Evolutionary conservation across 768 basidiomycete genomes (phyloP).

Genomic region (Dentipellis fragilis): DNA sequence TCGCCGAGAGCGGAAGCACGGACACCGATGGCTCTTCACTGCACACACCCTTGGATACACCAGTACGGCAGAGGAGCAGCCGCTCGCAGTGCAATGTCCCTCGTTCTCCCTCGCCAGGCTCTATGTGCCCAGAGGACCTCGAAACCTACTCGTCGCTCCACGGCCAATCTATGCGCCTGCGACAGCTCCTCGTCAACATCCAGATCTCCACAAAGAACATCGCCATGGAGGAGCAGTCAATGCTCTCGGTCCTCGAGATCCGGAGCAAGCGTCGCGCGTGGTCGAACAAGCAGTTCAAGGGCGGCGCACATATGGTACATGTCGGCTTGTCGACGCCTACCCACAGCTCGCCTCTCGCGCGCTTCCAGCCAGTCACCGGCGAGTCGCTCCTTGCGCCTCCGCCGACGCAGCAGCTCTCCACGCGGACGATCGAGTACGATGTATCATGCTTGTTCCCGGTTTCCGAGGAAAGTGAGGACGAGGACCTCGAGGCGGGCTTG

Average conservation of each 20-base stretch:
- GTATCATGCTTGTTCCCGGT: constrained; percentile 20
- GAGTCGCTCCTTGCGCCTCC: background rate
- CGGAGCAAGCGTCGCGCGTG: constrained; percentile 57
- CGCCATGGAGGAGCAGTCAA: constrained; percentile 24
- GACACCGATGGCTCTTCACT: constrained; percentile 41
- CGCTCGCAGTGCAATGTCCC: constrained; percentile 15
- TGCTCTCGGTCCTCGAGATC: constrained; percentile 36
- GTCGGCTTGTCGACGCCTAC: constrained; percentile 41
- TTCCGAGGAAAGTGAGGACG: constrained; percentile 22
- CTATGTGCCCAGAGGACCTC: constrained; percentile 11
- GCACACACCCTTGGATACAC: constrained; percentile 28
- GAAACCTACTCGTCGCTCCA: constrained; percentile 21
- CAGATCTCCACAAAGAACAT: constrained; percentile 29
- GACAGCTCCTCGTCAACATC: constrained; percentile 29
- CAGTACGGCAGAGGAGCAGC: constrained; percentile 13
- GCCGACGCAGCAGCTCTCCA: background rate
- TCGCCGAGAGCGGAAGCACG: constrained; percentile 16
- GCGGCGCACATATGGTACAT: constrained; percentile 23
- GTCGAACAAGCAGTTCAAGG: constrained; percentile 41
- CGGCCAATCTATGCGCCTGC: constrained; percentile 19
- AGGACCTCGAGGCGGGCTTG: constrained; percentile 8
- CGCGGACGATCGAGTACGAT: constrained; percentile 16
- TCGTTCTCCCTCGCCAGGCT: constrained; percentile 10
- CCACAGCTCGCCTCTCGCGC: constrained; percentile 39
- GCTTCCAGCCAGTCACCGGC: constrained; percentile 14